Evolutionary conservation across 805 yeast species (phyloP).

Genomic region (Lipomyces chichibuensis): DNA sequence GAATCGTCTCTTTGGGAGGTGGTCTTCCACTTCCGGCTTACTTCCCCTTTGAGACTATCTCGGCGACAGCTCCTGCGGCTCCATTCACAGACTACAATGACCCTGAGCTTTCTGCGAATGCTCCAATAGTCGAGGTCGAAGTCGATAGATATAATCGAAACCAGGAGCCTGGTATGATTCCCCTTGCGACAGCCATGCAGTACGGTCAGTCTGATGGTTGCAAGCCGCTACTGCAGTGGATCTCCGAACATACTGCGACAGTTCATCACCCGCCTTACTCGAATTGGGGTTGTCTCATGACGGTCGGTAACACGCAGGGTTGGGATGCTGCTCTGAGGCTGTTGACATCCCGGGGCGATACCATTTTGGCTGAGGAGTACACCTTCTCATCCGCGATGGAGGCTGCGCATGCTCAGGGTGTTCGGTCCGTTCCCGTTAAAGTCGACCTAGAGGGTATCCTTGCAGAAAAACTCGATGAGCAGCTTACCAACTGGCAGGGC

Average conservation of each 20-base stretch:
- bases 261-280: slow-evolving; percentile 56
- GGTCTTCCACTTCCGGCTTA: slow-evolving; percentile 90
- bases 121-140: slow-evolving; percentile 42
- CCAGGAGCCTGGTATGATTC: slow-evolving; percentile 60
- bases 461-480: slow-evolving; percentile 58
- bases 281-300: slow-evolving; percentile 73
- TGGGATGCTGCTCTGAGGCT: slow-evolving; percentile 85
- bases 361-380: slow-evolving; percentile 74
- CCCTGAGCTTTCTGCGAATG: slow-evolving; percentile 33
- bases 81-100: slow-evolving; percentile 76
- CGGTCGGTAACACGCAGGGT: slow-evolving; percentile 87
- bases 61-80: slow-evolving; percentile 70
- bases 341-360: slow-evolving; percentile 66
- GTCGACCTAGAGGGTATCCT: slow-evolving; percentile 68
- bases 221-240: slow-evolving; percentile 64
- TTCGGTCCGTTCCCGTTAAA: slow-evolving; percentile 64
- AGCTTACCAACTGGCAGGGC: slow-evolving; percentile 64
- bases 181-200: slow-evolving; percentile 83
- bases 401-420: slow-evolving; percentile 64
- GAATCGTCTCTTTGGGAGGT: slow-evolving; percentile 88
- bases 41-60: slow-evolving; percentile 85
- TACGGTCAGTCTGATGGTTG: slow-evolving; percentile 88
- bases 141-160: slow-evolving; percentile 49
- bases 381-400: slow-evolving; percentile 76
- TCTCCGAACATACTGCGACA: slow-evolving; percentile 64